Conservation (phyloP, 805 yeast genomes). For the Wickerhamomyces xylosicus region DNA sequence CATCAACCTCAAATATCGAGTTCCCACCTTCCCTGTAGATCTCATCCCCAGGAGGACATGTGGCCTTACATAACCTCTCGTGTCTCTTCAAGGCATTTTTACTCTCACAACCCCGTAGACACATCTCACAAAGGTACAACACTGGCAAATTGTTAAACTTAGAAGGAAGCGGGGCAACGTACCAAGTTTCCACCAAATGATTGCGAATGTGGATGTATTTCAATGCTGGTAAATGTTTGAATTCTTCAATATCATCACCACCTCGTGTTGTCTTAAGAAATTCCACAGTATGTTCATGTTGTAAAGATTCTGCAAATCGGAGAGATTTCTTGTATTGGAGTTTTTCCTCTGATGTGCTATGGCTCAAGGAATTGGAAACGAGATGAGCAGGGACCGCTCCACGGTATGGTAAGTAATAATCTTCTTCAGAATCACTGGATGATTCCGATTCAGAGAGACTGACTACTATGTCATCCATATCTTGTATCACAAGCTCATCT, state of each 20-base stretch:
- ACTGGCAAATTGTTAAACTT: constrained; percentile 57
- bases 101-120: constrained; percentile 70
- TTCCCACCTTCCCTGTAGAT: constrained; percentile 65
- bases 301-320: constrained; percentile 29
- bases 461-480: constrained; percentile 16
- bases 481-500: constrained; percentile 18
- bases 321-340: constrained; percentile 33
- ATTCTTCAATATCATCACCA: no score
- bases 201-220: constrained; percentile 59
- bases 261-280: no score
- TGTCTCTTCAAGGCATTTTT: constrained; percentile 64
- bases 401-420: constrained; percentile 53
- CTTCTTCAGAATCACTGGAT: constrained; percentile 16
- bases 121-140: constrained; percentile 73
- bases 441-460: constrained; percentile 10
- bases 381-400: constrained; percentile 54
- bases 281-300: not conserved
- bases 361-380: constrained; percentile 48
- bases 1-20: constrained; percentile 89
- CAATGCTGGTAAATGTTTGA: constrained; percentile 13
- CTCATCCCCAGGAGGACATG: constrained; percentile 86
- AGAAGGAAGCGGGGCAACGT: constrained; percentile 86
- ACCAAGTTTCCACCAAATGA: constrained; percentile 82
- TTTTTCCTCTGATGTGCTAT: constrained; percentile 46
- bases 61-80: constrained; percentile 55